A percentile compares a stretch with the other conserved stretches of the same genome.
phyloP scores from a whole-genome alignment of 345 rosid genomes.

The Nasturtium officinale region DNA sequence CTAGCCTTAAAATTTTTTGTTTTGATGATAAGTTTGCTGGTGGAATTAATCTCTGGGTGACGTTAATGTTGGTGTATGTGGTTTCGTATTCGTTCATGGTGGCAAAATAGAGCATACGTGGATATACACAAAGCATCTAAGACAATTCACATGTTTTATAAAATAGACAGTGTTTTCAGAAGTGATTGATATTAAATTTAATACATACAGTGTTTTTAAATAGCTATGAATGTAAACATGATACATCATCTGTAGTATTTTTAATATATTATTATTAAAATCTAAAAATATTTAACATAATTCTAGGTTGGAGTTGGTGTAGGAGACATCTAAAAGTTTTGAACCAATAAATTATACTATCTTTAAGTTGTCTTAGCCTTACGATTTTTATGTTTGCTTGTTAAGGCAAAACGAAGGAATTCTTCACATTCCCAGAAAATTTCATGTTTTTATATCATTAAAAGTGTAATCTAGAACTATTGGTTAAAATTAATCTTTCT shows the following conservation, averaged over 20 bases:
- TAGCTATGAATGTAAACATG: too few species aligned
- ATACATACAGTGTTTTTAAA: too few species aligned
- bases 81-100: slow-evolving; percentile 31
- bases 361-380: too few species aligned
- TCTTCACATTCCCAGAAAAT: slow-evolving; percentile 11
- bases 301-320: too few species aligned
- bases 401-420: not conserved
- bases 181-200: too few species aligned
- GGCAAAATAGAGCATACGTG: slow-evolving; percentile 26
- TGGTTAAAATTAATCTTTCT: too few species aligned
- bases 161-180: too few species aligned
- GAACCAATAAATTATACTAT: not conserved
- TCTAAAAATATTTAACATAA: too few species aligned
- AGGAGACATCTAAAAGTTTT: not conserved
- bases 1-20: slow-evolving; percentile 10
- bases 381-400: too few species aligned
- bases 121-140: not conserved
- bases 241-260: too few species aligned
- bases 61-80: slow-evolving; percentile 25
- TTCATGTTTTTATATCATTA: slow-evolving; percentile 11
- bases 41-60: slow-evolving; percentile 14
- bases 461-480: slow-evolving; percentile 24
- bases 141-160: too few species aligned
- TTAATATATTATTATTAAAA: too few species aligned
- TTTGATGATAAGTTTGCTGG: slow-evolving; percentile 24